Percentiles rank a stretch among this genome's conserved stretches.
These are phyloP conservation scores for Pugionium dolabratum DNA, from an alignment of 345 rosid species.

Conservation along the genomic window DNA sequence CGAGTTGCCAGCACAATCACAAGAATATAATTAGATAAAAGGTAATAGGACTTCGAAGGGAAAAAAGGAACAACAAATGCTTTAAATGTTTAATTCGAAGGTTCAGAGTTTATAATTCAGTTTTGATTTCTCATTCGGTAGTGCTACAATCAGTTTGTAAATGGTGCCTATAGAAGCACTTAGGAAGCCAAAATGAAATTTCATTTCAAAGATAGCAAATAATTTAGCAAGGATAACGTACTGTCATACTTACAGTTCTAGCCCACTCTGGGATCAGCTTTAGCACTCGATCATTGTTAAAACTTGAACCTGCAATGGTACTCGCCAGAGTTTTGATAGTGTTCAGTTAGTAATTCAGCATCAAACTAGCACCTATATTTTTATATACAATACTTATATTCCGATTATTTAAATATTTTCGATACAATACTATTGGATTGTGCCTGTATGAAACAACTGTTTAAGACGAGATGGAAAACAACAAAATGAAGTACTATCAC, in stretches of 20 bases:
- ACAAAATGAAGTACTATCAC: not conserved
- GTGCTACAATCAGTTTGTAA: not conserved
- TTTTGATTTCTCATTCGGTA: slow-evolving; percentile 1
- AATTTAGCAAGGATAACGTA: slow-evolving; percentile 21
- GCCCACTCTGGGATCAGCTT: slow-evolving; percentile 79
- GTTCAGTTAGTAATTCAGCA: slow-evolving; percentile 20
- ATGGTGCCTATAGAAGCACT: slow-evolving; percentile 11
- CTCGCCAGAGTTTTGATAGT: slow-evolving; percentile 23
- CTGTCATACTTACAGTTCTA: slow-evolving; percentile 63
- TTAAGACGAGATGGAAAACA: slow-evolving; percentile 1
- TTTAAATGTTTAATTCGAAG: not conserved
- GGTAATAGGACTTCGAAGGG: slow-evolving; percentile 1
- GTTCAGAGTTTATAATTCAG: slow-evolving; percentile 17
- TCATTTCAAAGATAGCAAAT: slow-evolving; percentile 10
- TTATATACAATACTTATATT: not conserved
- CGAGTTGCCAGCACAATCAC: slow-evolving; percentile 7
- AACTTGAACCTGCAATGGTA: slow-evolving; percentile 54
- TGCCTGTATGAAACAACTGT: slow-evolving; percentile 9
- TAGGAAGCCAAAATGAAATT: slow-evolving; percentile 8
- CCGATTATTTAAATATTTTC: not conserved
- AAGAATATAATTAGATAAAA: slow-evolving; percentile 8
- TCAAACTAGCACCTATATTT: slow-evolving; percentile 5
- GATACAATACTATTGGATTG: slow-evolving; percentile 10
- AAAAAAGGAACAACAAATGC: slow-evolving; percentile 10
- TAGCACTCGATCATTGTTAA: slow-evolving; percentile 61